Base-by-base conservation (phyloP, 768 basidiomycete genomes). In the Cystofilobasidium macerans region DNA sequence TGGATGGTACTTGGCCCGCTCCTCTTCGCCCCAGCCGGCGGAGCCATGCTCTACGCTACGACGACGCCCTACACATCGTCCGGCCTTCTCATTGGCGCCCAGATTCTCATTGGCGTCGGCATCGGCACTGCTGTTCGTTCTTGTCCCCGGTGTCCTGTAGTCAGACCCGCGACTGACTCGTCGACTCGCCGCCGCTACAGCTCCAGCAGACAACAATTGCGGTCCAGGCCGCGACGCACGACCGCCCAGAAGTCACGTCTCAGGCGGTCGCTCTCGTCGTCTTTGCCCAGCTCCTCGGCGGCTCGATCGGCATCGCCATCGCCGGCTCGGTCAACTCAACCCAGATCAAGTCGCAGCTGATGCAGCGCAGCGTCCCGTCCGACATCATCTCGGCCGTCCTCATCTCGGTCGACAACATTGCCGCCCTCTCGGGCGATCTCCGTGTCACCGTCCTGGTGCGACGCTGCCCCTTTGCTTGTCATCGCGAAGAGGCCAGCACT, bases 41-140 rank as follows among this genome's bases (percentile, higher is more conserved):
- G 74, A 45, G 78, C 78, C 22, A 71, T 79, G 5, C 70, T 80
- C 32, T 77, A 76, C 72, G n/a, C n/a, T n/a, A 74, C 75, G 12
- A 68, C 77, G 69, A 70, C 69, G 51, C 70, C 71, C 36, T 43
- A 67, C 40, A 72, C 74, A 12, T 56, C 72, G 0, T 64, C 65
- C 53, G 53, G 69, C 28, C 69, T 71, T n/a, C 36, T 78, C 6
- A 75, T 73, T 68, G 78, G 78, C 0, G 78, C 71, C 70, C 79
- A 80, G 67, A 76, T 78, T 68, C 71, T 79, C 20, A 69, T 73
- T 33, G 78, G 78, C 22, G 69, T 76, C 42, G 74, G 77, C 24
- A 70, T 78, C 56, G 78, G 79, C 11, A 66, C 72, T 3, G 61
- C 70, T 7, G n/a, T 53, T 30, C 28, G 32, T 11, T 51, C 30